These are phyloP conservation scores for Hyaloscypha finlandica DNA, from an alignment of 495 filamentous ascomycete genomes.

Conservation along the genomic window DNA sequence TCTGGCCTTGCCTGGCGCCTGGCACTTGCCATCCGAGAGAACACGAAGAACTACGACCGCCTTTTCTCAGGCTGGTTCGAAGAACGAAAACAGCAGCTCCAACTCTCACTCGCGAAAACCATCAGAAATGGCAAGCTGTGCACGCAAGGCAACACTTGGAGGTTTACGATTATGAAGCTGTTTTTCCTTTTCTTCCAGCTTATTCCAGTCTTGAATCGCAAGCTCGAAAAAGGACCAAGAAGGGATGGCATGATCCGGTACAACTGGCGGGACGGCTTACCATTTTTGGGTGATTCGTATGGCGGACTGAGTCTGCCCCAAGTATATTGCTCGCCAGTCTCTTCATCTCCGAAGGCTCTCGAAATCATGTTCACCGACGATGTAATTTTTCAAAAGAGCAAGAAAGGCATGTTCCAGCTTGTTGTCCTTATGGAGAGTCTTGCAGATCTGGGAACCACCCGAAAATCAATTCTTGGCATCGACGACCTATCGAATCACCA, in stretches of 20 bases:
- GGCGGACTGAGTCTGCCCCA: slow-evolving; percentile 33
- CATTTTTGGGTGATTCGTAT: slow-evolving; percentile 19
- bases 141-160: slow-evolving; percentile 32
- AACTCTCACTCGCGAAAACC: slow-evolving; percentile 38
- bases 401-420: slow-evolving; percentile 23
- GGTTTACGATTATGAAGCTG: slow-evolving; percentile 38
- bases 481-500: not conserved
- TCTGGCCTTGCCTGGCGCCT: slow-evolving; percentile 50
- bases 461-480: not conserved
- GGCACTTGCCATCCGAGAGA: slow-evolving; percentile 34
- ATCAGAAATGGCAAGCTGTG: slow-evolving; percentile 41
- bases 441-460: not conserved
- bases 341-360: slow-evolving; percentile 26
- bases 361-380: slow-evolving; percentile 27
- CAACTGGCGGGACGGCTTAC: not conserved
- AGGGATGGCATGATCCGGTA: slow-evolving; percentile 36
- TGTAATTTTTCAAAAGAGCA: slow-evolving; percentile 16
- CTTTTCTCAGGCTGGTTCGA: slow-evolving; percentile 39
- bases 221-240: slow-evolving; percentile 34
- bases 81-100: slow-evolving; percentile 46
- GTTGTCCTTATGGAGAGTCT: slow-evolving; percentile 9
- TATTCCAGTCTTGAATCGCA: slow-evolving; percentile 27
- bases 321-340: not conserved
- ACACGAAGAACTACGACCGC: slow-evolving; percentile 18
- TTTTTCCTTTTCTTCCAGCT: slow-evolving; percentile 33